A percentile compares a stretch with the other conserved stretches of the same genome.
These are phyloP conservation scores for Xylaria acuta DNA, from an alignment of 495 filamentous ascomycete species.

Conservation along the genomic window DNA sequence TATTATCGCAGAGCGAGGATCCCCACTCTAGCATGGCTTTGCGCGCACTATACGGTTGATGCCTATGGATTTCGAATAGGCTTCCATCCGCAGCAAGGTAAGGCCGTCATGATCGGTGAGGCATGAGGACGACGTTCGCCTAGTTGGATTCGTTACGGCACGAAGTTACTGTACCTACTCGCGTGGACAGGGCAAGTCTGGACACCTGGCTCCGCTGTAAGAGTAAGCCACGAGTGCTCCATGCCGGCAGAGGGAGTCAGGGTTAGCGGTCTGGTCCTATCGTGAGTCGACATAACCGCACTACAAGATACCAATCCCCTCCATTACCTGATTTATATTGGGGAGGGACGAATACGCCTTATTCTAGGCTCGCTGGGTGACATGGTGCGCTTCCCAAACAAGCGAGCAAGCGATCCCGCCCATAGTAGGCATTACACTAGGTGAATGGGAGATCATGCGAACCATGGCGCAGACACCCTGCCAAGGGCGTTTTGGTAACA, in stretches of 20 bases:
- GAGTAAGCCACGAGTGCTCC: slow-evolving; percentile 1
- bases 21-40: slow-evolving; percentile 17
- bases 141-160: background rate
- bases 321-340: background rate
- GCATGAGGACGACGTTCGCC: background rate
- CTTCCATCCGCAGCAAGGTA: background rate
- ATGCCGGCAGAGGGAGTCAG: background rate
- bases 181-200: background rate
- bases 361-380: background rate
- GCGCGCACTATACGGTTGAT: background rate
- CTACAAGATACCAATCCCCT: background rate
- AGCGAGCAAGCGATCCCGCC: background rate
- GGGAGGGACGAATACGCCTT: slow-evolving; percentile 1
- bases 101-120: background rate
- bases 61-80: background rate
- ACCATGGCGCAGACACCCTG: background rate
- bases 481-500: background rate
- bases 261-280: background rate
- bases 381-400: background rate
- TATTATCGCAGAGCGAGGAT: slow-evolving; percentile 12
- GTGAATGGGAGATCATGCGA: background rate
- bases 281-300: background rate
- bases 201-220: background rate
- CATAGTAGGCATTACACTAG: background rate
- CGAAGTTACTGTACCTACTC: background rate